phyloP scores from a whole-genome alignment of 352 stramenopile species.

The Pythium biforme region DNA sequence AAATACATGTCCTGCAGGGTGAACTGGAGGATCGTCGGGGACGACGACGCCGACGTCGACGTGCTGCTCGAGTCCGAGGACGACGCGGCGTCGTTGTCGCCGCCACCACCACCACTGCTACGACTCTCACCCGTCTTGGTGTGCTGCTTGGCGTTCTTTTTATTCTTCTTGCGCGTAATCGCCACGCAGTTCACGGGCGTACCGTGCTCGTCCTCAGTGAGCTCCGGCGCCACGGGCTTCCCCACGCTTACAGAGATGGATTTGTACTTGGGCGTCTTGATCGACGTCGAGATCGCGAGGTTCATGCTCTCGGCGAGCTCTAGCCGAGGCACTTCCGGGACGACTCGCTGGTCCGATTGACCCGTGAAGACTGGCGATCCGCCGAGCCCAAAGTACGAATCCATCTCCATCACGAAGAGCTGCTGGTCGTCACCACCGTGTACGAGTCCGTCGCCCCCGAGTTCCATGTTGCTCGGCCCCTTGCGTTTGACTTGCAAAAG shows the following conservation, averaged over 20 bases:
- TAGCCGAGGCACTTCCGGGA: constrained; percentile 53
- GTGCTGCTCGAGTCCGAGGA: constrained; percentile 21
- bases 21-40: constrained; percentile 56
- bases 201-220: constrained; percentile 16
- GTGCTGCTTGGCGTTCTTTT: constrained; percentile 18
- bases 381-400: constrained; percentile 84
- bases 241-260: constrained; percentile 13
- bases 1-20: constrained; percentile 86
- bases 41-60: constrained; percentile 30
- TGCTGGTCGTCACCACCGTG: constrained; percentile 64
- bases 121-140: neutral
- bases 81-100: neutral
- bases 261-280: constrained; percentile 35
- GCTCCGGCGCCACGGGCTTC: constrained; percentile 12
- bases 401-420: constrained; percentile 85
- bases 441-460: constrained; percentile 37
- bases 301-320: constrained; percentile 73
- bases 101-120: neutral
- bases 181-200: constrained; percentile 5
- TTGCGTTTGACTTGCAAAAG: constrained; percentile 78
- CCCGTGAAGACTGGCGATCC: constrained; percentile 75
- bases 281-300: constrained; percentile 69
- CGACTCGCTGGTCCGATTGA: constrained; percentile 29
- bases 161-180: constrained; percentile 23
- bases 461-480: constrained; percentile 42